Conservation (phyloP, 176 grass and related monocot genomes). For the Cenchrus purpureus region DNA sequence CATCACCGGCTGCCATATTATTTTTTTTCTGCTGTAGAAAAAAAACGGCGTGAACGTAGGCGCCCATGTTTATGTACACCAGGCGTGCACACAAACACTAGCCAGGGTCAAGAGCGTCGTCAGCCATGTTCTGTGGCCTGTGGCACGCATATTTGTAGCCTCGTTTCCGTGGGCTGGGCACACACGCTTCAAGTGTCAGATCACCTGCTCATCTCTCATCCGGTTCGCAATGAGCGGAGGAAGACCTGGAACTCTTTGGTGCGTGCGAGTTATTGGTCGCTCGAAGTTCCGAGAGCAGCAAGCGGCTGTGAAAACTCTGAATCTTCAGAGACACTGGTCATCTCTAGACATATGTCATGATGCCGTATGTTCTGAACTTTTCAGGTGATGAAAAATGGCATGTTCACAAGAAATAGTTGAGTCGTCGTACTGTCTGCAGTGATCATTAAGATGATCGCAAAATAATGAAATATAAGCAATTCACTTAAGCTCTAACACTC, state of each 20-base stretch:
- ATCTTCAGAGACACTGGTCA: background rate
- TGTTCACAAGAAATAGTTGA: background rate
- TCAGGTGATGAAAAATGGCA: background rate
- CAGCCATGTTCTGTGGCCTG: background rate
- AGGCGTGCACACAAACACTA: constrained; percentile 39
- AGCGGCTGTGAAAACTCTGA: background rate
- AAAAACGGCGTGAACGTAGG: background rate
- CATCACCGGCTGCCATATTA: background rate
- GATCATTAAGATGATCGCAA: too few species aligned
- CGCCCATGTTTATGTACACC: background rate
- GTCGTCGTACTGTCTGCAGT: too few species aligned
- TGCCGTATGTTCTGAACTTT: background rate
- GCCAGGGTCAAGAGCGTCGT: background rate
- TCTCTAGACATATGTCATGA: background rate
- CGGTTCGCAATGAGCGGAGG: background rate
- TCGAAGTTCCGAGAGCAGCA: background rate
- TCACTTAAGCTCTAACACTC: too few species aligned
- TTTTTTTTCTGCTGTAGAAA: background rate
- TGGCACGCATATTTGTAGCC: background rate
- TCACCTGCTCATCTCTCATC: background rate
- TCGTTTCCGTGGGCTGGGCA: background rate
- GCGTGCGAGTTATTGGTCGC: background rate
- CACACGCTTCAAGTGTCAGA: background rate
- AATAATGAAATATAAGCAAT: too few species aligned
- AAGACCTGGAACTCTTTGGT: background rate